Base-by-base conservation (phyloP, 2,329 filamentous ascomycete genomes). In the Xylariomycetidae sp. region DNA sequence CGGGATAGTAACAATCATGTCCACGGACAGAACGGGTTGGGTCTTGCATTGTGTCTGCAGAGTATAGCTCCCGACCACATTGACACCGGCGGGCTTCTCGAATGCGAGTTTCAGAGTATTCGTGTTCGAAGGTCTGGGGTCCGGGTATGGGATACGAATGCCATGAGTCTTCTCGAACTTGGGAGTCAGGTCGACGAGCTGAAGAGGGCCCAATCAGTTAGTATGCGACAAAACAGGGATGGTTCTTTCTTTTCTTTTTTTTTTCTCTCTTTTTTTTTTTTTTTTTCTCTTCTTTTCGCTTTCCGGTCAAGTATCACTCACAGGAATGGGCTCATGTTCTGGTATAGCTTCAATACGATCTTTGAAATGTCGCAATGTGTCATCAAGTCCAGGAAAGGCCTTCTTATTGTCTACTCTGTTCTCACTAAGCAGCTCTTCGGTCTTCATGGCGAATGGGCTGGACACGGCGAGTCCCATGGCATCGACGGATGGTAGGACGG, bases 1-100 rank as follows among this genome's bases (percentile, higher is more conserved):
- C 5, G 92, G 90, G 79, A 98, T 94, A 30, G 85, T 84, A 12
- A 94, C 78, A 5, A 90, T 80, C 72, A 97, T 77, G 59, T 97
- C 90, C 39, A 96, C 70, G 12, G 74, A 69, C 16, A 81, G 63
- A 16, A 57, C 59, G 30, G 63, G 61, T 46, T 82, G 76, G 9
- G 71, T 69, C 50, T 83, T 85, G 37, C 79, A 67, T 61, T 87
- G 82, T 3, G 82, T 89, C 57, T 78, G 82, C 32, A 85, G 69
- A 9, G 85, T 77, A 64, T 94, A 90, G 61, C 89, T 94, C 31
- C 92, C 92, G 19, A 90, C 82, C 16, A 94, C 83, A 52, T 95
- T 95, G 60, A 92, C 79, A 46, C 81, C 80, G 6, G 76, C 63
- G 3, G 92, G 90, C 53, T 78, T 82, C 28, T 72, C 72, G 57